Percentiles rank a stretch among this genome's conserved stretches.
Conservation (phyloP, 495 filamentous ascomycete genomes). For the Tuber borchii region DNA sequence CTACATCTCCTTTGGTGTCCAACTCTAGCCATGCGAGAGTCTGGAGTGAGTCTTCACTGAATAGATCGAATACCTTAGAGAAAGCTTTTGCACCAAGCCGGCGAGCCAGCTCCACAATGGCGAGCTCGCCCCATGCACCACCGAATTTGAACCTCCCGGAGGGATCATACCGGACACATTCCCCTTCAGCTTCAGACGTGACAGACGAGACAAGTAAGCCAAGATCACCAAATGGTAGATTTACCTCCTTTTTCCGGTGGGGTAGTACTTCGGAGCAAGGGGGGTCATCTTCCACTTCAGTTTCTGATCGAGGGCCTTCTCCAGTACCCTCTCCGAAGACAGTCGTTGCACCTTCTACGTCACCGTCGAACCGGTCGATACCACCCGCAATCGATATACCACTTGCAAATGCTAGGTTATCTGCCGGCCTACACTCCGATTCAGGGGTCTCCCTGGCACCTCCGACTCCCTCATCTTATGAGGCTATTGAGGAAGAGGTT, state of each 20-base stretch:
- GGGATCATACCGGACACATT: conserved; percentile 30
- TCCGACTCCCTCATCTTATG: conserved; percentile 49
- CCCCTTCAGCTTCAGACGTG: conserved; percentile 38
- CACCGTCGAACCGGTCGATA: conserved; percentile 39
- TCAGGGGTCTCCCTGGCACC: conserved; percentile 45
- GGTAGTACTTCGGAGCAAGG: conserved; percentile 54
- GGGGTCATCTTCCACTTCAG: conserved; percentile 56
- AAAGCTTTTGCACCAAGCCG: conserved; percentile 21
- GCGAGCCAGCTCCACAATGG: conserved; percentile 30
- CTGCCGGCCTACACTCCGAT: conserved; percentile 39
- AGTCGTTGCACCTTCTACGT: conserved; percentile 39
- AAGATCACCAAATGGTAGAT: conserved; percentile 57
- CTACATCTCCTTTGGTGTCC: conserved; percentile 20
- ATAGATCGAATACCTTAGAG: conserved; percentile 22
- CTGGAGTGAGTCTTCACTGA: conserved; percentile 40
- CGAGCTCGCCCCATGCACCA: conserved; percentile 27
- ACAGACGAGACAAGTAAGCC: conserved; percentile 47
- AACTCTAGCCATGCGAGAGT: conserved; percentile 39
- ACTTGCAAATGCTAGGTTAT: conserved; percentile 42
- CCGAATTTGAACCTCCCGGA: conserved; percentile 40
- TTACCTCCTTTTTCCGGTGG: conserved; percentile 67
- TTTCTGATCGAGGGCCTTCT: conserved; percentile 58
- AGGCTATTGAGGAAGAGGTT: conserved; percentile 88
- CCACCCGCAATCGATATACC: conserved; percentile 50
- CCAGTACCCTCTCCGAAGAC: conserved; percentile 56